Conservation (phyloP, 306 rosid species). For the Herpetospermum pedunculosum region DNA sequence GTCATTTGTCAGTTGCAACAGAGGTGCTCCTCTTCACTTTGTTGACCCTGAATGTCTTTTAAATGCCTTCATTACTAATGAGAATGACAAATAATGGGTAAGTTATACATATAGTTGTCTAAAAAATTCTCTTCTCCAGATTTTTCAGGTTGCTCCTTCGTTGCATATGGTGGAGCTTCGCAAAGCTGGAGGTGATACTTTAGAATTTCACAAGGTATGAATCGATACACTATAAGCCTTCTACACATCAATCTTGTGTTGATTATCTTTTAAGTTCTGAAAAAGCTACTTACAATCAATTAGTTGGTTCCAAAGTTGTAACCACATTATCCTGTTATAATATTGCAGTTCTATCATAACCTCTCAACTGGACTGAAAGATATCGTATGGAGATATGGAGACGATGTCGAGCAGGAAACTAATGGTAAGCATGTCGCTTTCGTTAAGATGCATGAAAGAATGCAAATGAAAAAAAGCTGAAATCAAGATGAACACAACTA, state of each 20-base stretch:
- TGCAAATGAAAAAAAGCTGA: neutral
- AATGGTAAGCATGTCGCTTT: slow-evolving; percentile 27
- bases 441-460: neutral
- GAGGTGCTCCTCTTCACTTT: slow-evolving; percentile 41
- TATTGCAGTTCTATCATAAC: slow-evolving; percentile 67
- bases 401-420: slow-evolving; percentile 42
- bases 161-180: slow-evolving; percentile 89
- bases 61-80: neutral
- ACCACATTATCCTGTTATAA: neutral
- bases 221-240: neutral
- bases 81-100: neutral
- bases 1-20: slow-evolving; percentile 78
- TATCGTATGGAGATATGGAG: slow-evolving; percentile 69
- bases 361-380: slow-evolving; percentile 76
- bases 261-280: neutral
- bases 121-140: slow-evolving; percentile 27
- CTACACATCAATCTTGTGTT: neutral
- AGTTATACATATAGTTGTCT: slow-evolving; percentile 4
- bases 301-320: neutral
- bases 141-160: slow-evolving; percentile 89
- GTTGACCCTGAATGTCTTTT: neutral
- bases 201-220: slow-evolving; percentile 80
- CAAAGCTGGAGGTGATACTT: slow-evolving; percentile 77
- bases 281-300: neutral
- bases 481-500: neutral